Evolutionary conservation across 345 rosid species (phyloP).

Genomic region (Eucalyptus curtisii): DNA sequence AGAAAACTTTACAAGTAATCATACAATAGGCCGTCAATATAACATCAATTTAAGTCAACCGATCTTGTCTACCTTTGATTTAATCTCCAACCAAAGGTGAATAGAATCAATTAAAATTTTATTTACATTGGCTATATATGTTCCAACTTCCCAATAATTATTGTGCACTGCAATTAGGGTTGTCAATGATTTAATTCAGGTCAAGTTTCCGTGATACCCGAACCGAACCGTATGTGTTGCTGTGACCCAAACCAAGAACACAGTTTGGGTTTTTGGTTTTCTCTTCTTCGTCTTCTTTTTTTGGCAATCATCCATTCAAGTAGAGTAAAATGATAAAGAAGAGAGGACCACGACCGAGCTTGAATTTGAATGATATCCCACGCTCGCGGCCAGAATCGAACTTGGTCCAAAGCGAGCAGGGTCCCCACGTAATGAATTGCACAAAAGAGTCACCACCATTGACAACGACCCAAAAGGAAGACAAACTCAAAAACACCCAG

Average conservation of each 20-base stretch:
- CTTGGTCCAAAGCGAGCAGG: constrained; percentile 61
- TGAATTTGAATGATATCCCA: constrained; percentile 72
- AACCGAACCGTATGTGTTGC: neutral
- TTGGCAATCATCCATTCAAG: neutral
- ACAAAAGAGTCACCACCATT: neutral
- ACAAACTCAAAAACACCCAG: neutral
- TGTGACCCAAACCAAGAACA: neutral
- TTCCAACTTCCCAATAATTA: neutral
- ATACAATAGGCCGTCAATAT: neutral
- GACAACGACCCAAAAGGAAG: neutral
- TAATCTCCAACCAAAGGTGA: neutral
- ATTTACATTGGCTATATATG: neutral
- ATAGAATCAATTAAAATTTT: neutral
- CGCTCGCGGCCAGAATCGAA: constrained; percentile 73
- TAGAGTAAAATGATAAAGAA: neutral
- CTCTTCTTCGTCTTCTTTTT: neutral
- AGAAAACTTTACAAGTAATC: neutral
- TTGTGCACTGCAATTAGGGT: neutral
- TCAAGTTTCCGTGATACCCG: neutral
- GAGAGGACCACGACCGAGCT: constrained; percentile 63
- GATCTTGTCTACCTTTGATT: neutral
- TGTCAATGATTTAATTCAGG: neutral
- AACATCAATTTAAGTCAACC: neutral
- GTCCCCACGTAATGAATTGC: constrained; percentile 40
- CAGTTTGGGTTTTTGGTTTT: neutral